Base-by-base conservation (phyloP, 768 basidiomycete genomes). In the Sporobolomyces pararoseus region DNA sequence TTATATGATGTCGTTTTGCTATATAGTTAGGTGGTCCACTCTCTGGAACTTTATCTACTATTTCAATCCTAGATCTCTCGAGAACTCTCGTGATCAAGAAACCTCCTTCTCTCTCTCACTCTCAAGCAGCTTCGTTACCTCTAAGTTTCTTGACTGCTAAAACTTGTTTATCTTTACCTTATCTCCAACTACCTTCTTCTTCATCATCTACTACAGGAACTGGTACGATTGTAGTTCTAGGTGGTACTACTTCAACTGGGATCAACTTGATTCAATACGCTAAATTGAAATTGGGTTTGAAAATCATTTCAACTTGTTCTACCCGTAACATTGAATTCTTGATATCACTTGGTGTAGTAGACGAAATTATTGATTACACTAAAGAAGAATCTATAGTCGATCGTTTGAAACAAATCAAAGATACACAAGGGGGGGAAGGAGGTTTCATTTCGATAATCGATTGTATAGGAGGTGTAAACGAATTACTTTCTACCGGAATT, bases 91-190 rank as follows among this genome's bases (percentile, higher is more conserved):
- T 74, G 55, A 34, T 72, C 35, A 42, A n/a, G 10, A 67, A 70
- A 25, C 75, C 75, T 0, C 3, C 66, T 0, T 17, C 52, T 47
- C 68, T 72, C 54, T 32, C 63, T 39, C 51, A 32, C 50, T 14
- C 47, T 7, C 49, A 72, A 23, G 72, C 70, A 4, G 72, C 72
- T 21, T 63, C 66, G 7, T 32, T 76, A 59, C 75, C 75, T 0
- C 75, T 76, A 60, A 68, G 64, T 46, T 74, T 49, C 59, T 63
- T 74, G 29, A 76, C 75, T 16, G 68, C 68, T 7, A 32, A 42
- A 9, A 74, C 75, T 3, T 29, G 34, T 31, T 70, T 74, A 31
- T 66, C 70, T 14, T 35, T 35, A 23, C 72, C 72, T 5, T 66
- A 73, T 64, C 62, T 69, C 52, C 7, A 49, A 35, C 68, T 73